Conservation (phyloP, 2,329 filamentous ascomycete species). For the Aspergillus versicolor region DNA sequence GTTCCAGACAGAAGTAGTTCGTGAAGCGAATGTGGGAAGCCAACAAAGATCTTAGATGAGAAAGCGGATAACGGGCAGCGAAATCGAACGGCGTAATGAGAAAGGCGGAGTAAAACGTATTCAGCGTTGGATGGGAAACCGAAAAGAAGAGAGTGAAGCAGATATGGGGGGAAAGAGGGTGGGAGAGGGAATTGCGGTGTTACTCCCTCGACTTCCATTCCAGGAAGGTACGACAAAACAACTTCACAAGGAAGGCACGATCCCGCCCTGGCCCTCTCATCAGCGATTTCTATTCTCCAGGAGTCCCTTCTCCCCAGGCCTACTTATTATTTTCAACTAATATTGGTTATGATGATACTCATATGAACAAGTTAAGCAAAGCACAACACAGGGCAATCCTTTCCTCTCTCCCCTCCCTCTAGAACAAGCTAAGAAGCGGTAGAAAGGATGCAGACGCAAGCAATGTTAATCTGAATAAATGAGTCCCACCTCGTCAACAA, state of each 20-base stretch:
- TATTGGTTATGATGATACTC: no score
- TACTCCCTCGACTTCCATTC: neutral
- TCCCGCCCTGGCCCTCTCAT: neutral
- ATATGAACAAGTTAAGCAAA: no score
- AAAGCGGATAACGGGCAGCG: neutral
- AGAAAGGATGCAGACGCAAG: no score
- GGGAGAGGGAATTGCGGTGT: neutral
- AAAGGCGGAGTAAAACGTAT: neutral
- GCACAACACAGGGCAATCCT: no score
- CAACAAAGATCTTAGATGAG: neutral
- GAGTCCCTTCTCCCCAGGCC: neutral
- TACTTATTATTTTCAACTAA: neutral
- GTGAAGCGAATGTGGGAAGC: neutral
- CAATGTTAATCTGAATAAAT: no score
- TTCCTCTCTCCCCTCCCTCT: no score
- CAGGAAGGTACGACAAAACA: constrained; percentile 8
- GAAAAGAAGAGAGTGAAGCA: neutral
- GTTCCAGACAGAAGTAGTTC: neutral
- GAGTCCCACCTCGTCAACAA: no score
- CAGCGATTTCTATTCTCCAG: neutral
- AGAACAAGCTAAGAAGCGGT: no score
- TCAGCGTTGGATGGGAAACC: neutral
- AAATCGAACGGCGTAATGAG: neutral
- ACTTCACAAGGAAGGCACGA: neutral
- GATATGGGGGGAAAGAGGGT: neutral